These are phyloP conservation scores for Pseudisothecium myosuroides DNA, from an alignment of 225 moss, liverwort and hornwort genomes.

Conservation along the genomic window DNA sequence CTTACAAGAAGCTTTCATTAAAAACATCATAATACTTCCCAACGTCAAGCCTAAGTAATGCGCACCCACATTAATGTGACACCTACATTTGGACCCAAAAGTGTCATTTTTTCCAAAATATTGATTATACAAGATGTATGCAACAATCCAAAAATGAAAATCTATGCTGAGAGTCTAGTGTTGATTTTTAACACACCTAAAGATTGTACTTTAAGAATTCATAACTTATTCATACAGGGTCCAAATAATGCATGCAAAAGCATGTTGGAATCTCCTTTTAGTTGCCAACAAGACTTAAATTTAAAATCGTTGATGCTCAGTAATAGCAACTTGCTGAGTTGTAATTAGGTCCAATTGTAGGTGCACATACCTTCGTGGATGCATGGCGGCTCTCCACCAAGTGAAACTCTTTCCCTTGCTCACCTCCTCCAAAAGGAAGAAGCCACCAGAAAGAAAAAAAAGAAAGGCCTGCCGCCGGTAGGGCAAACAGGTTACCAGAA, in stretches of 20 bases:
- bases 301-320: neutral
- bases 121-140: too few relatives aligned
- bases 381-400: neutral
- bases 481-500: neutral
- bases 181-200: rapidly evolving
- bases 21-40: neutral
- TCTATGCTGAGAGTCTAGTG: neutral
- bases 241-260: neutral
- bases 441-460: neutral
- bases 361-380: too few relatives aligned
- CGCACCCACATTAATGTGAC: rapidly evolving
- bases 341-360: neutral
- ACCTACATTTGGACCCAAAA: neutral
- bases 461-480: neutral
- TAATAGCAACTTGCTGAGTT: neutral
- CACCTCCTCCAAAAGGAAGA: neutral
- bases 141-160: neutral
- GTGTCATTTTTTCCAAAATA: too few relatives aligned
- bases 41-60: too few relatives aligned
- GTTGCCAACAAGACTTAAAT: neutral
- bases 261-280: neutral
- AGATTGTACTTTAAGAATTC: neutral
- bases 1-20: rapidly evolving
- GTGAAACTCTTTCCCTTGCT: neutral
- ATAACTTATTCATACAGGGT: too few relatives aligned